Evolutionary conservation across 1,284 basidiomycete genomes (phyloP), one percentile per base, ranked within the genome.

Genomic region (Tilletia walkeri): DNA sequence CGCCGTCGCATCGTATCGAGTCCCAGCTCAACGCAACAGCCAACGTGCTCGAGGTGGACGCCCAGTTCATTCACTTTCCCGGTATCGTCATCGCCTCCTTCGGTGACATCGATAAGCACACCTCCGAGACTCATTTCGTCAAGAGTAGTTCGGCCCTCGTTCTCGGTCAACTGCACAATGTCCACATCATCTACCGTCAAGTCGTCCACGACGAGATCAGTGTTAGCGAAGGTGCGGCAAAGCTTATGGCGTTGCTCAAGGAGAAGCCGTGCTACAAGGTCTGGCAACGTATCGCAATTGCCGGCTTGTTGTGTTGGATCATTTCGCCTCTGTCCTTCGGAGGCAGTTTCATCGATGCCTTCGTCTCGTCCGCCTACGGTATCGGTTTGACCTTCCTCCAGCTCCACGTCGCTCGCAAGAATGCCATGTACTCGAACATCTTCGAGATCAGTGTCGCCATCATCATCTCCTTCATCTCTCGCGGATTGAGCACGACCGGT

Each of bases 401-500:
- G 39, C 85, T 93, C 66, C 89, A 88, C 77, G 88, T 90, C 4
- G 91, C 92, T 6, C 87, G 89, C 70, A 92, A 91, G 83, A 92
- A 90, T 77, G 87, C 90, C 1, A 89, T 92, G 84, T 94, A 93
- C 83, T 91, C 91, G 5, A 93, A 92, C 78, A 91, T 94, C 69
- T 94, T 93, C 78, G 92, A 94, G 81, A 93, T 94, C 79, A 90
- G 91, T 0, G 89, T 90, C 6, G 89, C 92, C 0, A 93, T 93
- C 70, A 84, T 93, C 54, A 90, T 93, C 61, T 91, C 91, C 5
- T 93, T 94, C 81, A 85, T 91, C 34, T 90, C 92, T 9, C 86
- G 91, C 65, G 90, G 87, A 5, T 83, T 94, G 66, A 89, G 90
- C 72, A 90, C 88, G 71, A 88, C 92, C 63, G 88, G 88, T 2